These are phyloP conservation scores for Lophiostoma macrostomum DNA, from an alignment of 495 filamentous ascomycete genomes.

Conservation along the genomic window DNA sequence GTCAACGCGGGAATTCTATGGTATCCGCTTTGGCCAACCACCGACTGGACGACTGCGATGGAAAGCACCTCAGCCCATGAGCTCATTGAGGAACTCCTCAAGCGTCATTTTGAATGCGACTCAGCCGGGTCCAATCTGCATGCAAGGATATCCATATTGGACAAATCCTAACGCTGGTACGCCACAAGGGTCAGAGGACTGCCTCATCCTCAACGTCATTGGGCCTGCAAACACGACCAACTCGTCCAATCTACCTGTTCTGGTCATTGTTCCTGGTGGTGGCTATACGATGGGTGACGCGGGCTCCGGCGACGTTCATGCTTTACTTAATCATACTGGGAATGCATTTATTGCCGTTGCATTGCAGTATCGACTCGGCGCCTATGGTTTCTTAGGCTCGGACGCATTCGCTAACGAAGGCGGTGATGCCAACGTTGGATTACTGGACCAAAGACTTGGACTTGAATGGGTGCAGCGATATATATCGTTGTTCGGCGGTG, in stretches of 20 bases:
- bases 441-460: slow-evolving; percentile 14
- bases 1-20: slow-evolving; percentile 9
- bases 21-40: slow-evolving; percentile 1
- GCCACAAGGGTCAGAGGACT: slow-evolving; percentile 16
- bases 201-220: slow-evolving; percentile 9
- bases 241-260: slow-evolving; percentile 14
- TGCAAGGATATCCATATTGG: slow-evolving; percentile 12
- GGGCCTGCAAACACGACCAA: slow-evolving; percentile 1
- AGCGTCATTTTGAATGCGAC: slow-evolving; percentile 2
- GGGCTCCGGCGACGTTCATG: not conserved
- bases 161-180: not conserved
- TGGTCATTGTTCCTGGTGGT: slow-evolving; percentile 20
- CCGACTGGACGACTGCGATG: slow-evolving; percentile 4
- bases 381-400: slow-evolving; percentile 14
- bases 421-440: slow-evolving; percentile 1
- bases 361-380: slow-evolving; percentile 19
- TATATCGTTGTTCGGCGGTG: slow-evolving; percentile 26
- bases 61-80: not conserved
- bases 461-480: slow-evolving; percentile 20
- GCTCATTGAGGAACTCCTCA: not conserved
- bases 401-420: not conserved
- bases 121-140: not conserved
- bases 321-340: slow-evolving; percentile 10
- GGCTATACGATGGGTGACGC: slow-evolving; percentile 12
- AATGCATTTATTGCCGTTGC: slow-evolving; percentile 5